Conservation (phyloP, 345 rosid species). For the Xanthoceras sorbifolium region DNA sequence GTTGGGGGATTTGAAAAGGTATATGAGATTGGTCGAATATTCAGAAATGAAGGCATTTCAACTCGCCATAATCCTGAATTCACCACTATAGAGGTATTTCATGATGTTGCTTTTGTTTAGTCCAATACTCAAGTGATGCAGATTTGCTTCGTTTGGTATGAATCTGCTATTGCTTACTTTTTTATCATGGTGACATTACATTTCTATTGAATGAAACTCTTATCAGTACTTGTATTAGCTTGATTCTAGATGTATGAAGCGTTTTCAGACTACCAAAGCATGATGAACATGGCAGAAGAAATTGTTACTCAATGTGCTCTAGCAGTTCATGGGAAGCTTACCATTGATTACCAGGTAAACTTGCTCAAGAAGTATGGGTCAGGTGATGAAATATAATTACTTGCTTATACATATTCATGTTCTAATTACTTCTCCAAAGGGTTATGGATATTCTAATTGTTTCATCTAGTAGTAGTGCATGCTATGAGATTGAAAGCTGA, state of each 20-base stretch:
- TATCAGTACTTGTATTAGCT: constrained; percentile 28
- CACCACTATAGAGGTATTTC: constrained; percentile 91
- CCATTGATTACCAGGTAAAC: constrained; percentile 80
- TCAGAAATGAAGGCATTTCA: constrained; percentile 97
- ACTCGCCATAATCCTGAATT: constrained; percentile 98
- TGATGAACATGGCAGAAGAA: constrained; percentile 93
- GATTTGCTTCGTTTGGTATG: constrained; percentile 16
- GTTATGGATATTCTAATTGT: background rate
- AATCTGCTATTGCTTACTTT: constrained; percentile 19
- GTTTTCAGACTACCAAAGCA: constrained; percentile 83
- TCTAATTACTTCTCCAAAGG: background rate
- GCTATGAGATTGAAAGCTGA: constrained; percentile 16
- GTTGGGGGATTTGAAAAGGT: constrained; percentile 99
- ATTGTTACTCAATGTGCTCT: constrained; percentile 82
- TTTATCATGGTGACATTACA: background rate
- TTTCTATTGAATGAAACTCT: constrained; percentile 20
- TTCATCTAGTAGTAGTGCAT: constrained; percentile 5
- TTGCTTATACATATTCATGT: background rate
- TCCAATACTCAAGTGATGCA: constrained; percentile 4
- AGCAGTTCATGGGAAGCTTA: constrained; percentile 74
- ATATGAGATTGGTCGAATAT: constrained; percentile 93
- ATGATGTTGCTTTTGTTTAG: constrained; percentile 17
- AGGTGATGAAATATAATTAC: background rate
- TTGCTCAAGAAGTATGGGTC: background rate
- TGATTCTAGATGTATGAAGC: constrained; percentile 89